Evolutionary conservation across 1,284 basidiomycete species (phyloP).

Genomic region (Neolentinus lepideus): DNA sequence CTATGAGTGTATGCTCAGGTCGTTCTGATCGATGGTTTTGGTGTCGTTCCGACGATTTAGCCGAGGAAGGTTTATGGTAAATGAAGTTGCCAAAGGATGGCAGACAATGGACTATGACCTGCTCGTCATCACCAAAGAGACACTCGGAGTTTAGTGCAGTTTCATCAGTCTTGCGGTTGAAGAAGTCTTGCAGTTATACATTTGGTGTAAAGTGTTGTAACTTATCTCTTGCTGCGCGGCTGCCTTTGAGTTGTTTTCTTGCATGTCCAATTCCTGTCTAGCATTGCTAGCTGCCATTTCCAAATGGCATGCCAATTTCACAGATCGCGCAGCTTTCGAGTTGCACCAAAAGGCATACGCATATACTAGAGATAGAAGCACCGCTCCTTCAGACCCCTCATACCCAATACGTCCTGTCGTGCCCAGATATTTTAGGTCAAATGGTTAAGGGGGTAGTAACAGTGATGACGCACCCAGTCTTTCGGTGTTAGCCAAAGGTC

Average conservation of each 20-base stretch:
- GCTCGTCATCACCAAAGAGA: slow-evolving; percentile 4
- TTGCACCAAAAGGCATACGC: too few relatives aligned
- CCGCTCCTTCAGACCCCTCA: slow-evolving; percentile 73
- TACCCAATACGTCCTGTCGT: slow-evolving; percentile 62
- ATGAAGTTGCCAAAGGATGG: background rate
- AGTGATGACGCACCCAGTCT: slow-evolving; percentile 70
- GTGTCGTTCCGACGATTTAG: background rate
- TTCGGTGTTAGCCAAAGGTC: slow-evolving; percentile 85
- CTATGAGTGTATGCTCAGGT: too few relatives aligned
- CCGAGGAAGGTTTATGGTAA: background rate
- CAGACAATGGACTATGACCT: background rate
- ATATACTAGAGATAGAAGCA: slow-evolving; percentile 55
- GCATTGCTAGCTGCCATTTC: background rate
- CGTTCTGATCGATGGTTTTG: background rate
- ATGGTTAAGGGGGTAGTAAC: slow-evolving; percentile 4
- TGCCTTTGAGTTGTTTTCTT: background rate
- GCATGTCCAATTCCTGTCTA: background rate
- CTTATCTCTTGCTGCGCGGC: too few relatives aligned
- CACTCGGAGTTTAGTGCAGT: background rate
- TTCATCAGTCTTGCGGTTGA: background rate
- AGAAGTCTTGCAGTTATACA: background rate
- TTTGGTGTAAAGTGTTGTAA: too few relatives aligned
- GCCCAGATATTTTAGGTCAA: slow-evolving; percentile 10
- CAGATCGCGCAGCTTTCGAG: too few relatives aligned
- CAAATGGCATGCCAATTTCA: too few relatives aligned